A percentile compares a stretch with the other conserved stretches of the same genome.
Evolutionary conservation across 345 rosid genomes (phyloP).

Genomic region (Microcos paniculata): DNA sequence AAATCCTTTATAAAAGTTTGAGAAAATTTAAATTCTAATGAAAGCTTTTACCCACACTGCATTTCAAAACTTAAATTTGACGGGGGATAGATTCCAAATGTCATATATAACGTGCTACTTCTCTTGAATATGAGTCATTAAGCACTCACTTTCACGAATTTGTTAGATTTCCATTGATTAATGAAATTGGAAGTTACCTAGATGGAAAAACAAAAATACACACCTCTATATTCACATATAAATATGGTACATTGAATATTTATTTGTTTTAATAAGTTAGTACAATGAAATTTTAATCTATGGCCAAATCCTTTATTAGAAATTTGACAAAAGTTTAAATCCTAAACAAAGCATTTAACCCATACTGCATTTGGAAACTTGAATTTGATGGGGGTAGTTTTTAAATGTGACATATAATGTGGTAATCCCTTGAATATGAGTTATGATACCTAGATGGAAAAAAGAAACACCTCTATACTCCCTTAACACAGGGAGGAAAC

Average conservation of each 20-base stretch:
- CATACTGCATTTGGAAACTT: no score
- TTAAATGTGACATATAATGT: no score
- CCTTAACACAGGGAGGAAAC: no score
- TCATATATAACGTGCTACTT: background rate
- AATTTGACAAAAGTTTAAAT: no score
- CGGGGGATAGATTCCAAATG: background rate
- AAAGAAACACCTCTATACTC: no score
- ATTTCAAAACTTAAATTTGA: background rate
- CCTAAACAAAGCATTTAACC: no score
- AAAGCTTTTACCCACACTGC: background rate
- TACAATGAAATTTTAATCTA: no score
- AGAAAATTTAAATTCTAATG: background rate
- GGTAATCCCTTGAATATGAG: no score
- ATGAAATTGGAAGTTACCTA: background rate
- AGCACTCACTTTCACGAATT: background rate
- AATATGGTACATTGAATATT: background rate
- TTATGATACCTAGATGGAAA: no score
- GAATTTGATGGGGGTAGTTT: no score
- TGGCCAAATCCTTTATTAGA: no score
- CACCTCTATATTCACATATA: background rate
- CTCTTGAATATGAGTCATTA: background rate
- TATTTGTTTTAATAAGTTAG: no score
- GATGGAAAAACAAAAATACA: background rate
- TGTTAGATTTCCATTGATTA: background rate
- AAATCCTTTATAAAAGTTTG: background rate